Evolutionary conservation across 345 rosid genomes (phyloP), one percentile per base, ranked within the genome.

Genomic region (Trapa incisa): DNA sequence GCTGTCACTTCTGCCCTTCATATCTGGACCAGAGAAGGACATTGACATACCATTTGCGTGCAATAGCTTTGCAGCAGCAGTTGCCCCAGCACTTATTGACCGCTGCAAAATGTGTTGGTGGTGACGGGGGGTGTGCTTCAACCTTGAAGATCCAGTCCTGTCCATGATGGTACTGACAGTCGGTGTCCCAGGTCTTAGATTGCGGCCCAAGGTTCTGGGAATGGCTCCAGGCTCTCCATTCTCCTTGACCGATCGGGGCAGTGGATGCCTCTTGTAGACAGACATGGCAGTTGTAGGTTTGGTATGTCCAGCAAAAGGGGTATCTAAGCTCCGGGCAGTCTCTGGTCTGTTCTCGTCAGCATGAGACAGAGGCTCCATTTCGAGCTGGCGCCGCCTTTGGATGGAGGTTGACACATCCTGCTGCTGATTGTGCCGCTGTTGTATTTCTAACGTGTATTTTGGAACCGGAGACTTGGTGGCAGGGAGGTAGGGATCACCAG

Each of bases 41-140:
- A 73, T 47, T 6, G 80, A 73, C 68, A 76, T 74, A 39, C 78
- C 86, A 47, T 74, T 80, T 2, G 83, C 80, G 47, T 85, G 84
- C 47, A 92, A 74, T 61, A 92, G 84, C 81, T 79, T 89, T 0
- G 88, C 71, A n/a, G 96, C 98, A 5, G 93, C 85, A 0, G 86
- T 75, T 38, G 76, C 52, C 6, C 67, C 71, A 61, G 73, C 61
- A 58, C 71, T 69, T 41, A 70, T 32, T 2, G 83, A 69, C 29
- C 83, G 78, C 2, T 76, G 83, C n/a, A 72, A 43, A 64, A 32
- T 52, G 15, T 64, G 69, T 13, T 58, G 33, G 60, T 58, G 38
- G 63, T n/a, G 60, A 1, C 9, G 60, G 0, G 66, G 68, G 6
- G 66, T 58, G 29, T 69, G 37, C 68, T 83, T 70, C 6, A 70